phyloP scores from a whole-genome alignment of 2,329 filamentous ascomycete genomes.

The Pseudohalonectria lignicola region DNA sequence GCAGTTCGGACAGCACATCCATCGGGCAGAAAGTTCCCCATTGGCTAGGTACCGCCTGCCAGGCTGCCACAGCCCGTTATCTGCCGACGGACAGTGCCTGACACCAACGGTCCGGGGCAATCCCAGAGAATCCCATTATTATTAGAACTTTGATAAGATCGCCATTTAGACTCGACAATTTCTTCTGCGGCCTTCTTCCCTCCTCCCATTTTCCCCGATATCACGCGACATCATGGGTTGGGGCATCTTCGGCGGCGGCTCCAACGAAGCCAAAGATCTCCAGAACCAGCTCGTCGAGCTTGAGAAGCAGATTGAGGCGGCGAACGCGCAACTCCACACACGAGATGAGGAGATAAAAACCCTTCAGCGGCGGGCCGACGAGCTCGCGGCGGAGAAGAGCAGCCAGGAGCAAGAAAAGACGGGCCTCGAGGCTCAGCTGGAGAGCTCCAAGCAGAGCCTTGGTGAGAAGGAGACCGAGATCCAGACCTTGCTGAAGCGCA shows the following conservation, averaged over 20 bases:
- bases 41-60: too few relatives aligned
- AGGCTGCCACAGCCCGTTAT: background rate
- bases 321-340: background rate
- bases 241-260: conserved; percentile 1
- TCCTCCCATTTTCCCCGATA: background rate
- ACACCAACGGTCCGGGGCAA: background rate
- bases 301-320: background rate
- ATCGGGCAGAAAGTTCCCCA: too few relatives aligned
- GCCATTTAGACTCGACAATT: background rate
- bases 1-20: too few relatives aligned
- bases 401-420: background rate
- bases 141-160: background rate
- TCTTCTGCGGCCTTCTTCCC: background rate
- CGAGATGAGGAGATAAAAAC: conserved; percentile 2
- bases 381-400: conserved; percentile 2
- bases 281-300: conserved; percentile 3
- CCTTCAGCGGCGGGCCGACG: conserved; percentile 2
- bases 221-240: background rate
- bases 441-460: background rate
- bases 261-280: background rate
- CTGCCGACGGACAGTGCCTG: background rate
- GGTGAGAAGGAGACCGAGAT: conserved; percentile 1
- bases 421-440: conserved; percentile 1
- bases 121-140: background rate
- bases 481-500: conserved; percentile 2